A percentile compares a stretch with the other conserved stretches of the same genome.
Evolutionary conservation across 768 basidiomycete genomes (phyloP).

Genomic region (Calvatia gigantea): DNA sequence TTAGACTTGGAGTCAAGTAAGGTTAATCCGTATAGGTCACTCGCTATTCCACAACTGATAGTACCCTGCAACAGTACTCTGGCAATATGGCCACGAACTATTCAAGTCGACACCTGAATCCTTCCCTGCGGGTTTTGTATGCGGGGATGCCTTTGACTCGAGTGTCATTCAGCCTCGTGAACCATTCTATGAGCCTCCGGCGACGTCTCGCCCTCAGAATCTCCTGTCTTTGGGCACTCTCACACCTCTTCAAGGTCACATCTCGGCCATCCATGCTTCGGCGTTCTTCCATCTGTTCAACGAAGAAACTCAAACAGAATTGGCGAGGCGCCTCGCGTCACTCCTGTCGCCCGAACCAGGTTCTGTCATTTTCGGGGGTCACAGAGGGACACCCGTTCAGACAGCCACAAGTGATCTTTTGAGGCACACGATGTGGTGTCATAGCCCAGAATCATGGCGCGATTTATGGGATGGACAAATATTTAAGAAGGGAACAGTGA

Average conservation of each 20-base stretch:
- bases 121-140: slow-evolving; percentile 53
- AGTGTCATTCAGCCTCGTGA: slow-evolving; percentile 32
- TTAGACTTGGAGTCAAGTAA: slow-evolving; percentile 32
- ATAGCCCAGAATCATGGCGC: slow-evolving; percentile 14
- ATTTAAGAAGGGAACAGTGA: slow-evolving; percentile 12
- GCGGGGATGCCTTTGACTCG: slow-evolving; percentile 52
- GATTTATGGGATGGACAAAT: slow-evolving; percentile 14
- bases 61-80: slow-evolving; percentile 46
- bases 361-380: slow-evolving; percentile 33
- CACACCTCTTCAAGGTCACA: slow-evolving; percentile 34
- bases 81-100: slow-evolving; percentile 59
- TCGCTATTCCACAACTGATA: too few relatives aligned
- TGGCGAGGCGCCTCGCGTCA: slow-evolving; percentile 27
- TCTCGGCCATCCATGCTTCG: slow-evolving; percentile 43
- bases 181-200: slow-evolving; percentile 17
- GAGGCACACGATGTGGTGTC: slow-evolving; percentile 8
- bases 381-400: slow-evolving; percentile 27
- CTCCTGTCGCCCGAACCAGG: slow-evolving; percentile 30
- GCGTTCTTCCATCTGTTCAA: slow-evolving; percentile 35
- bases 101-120: slow-evolving; percentile 49
- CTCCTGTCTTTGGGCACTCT: slow-evolving; percentile 18
- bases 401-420: slow-evolving; percentile 9
- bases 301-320: slow-evolving; percentile 26
- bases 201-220: not conserved
- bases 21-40: too few relatives aligned